Conservation (phyloP, 2,329 filamentous ascomycete genomes). For the Colletotrichum ledebouriae region DNA sequence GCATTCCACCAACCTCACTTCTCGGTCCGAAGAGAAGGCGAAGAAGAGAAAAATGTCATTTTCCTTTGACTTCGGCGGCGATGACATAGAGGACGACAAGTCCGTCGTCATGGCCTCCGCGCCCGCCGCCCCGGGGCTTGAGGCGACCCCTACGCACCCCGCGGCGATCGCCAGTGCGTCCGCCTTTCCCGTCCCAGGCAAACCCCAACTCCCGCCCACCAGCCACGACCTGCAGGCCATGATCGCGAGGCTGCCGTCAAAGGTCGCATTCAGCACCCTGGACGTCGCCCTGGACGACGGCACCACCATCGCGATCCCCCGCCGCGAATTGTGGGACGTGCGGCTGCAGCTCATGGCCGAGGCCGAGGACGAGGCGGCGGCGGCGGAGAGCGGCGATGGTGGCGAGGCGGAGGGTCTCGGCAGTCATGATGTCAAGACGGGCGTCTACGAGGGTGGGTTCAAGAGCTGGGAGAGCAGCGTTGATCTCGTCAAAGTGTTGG, state of each 20-base stretch:
- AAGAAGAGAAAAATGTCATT: slow-evolving; percentile 57
- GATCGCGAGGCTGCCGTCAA: slow-evolving; percentile 75
- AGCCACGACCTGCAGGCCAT: slow-evolving; percentile 65
- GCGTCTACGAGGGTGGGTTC: slow-evolving; percentile 88
- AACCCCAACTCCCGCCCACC: slow-evolving; percentile 69
- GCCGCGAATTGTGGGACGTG: slow-evolving; percentile 86
- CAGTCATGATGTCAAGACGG: slow-evolving; percentile 81
- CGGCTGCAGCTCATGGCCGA: slow-evolving; percentile 85
- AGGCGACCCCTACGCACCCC: slow-evolving; percentile 45
- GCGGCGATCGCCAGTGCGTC: slow-evolving; percentile 49
- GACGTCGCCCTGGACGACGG: slow-evolving; percentile 71
- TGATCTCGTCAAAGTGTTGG: slow-evolving; percentile 80
- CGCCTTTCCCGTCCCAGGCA: slow-evolving; percentile 73
- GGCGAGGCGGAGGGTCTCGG: slow-evolving; percentile 65
- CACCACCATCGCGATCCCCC: slow-evolving; percentile 69
- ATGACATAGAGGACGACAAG: slow-evolving; percentile 70
- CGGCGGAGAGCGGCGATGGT: slow-evolving; percentile 50
- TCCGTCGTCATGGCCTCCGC: slow-evolving; percentile 45
- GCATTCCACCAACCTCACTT: background rate
- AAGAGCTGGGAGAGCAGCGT: slow-evolving; percentile 92
- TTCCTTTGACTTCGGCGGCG: slow-evolving; percentile 73
- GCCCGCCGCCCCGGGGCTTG: slow-evolving; percentile 39
- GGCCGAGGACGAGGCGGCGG: slow-evolving; percentile 56
- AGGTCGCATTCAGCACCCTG: slow-evolving; percentile 77
- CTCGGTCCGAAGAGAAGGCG: background rate